These are phyloP conservation scores for Geotrichum candidum DNA, from an alignment of 1,139 yeast genomes.

Conservation along the genomic window DNA sequence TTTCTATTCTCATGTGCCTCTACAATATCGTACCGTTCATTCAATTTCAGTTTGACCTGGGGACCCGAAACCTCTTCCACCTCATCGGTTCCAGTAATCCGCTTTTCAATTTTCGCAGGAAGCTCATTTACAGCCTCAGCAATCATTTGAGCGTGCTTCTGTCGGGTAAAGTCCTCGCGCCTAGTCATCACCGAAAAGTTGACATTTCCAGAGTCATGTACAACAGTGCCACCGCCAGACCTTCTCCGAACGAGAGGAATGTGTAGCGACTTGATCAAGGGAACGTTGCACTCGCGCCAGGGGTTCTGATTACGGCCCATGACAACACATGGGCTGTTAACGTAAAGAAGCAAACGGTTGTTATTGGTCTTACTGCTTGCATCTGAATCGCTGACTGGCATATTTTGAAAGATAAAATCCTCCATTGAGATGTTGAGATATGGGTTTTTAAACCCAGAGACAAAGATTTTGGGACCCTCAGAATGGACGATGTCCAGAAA, in stretches of 20 bases:
- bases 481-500: slow-evolving; percentile 8
- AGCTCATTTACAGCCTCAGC: slow-evolving; percentile 45
- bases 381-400: slow-evolving; percentile 41
- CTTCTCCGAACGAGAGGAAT: slow-evolving; percentile 73
- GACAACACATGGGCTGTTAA: slow-evolving; percentile 79
- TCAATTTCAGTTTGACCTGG: slow-evolving; percentile 42
- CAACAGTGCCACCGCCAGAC: slow-evolving; percentile 97
- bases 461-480: slow-evolving; percentile 27
- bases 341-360: slow-evolving; percentile 64
- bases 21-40: slow-evolving; percentile 75
- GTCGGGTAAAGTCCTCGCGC: slow-evolving; percentile 60
- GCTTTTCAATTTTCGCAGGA: slow-evolving; percentile 16
- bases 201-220: slow-evolving; percentile 87
- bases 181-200: slow-evolving; percentile 80
- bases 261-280: slow-evolving; percentile 45
- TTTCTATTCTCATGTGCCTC: slow-evolving; percentile 43
- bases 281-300: slow-evolving; percentile 76
- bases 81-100: slow-evolving; percentile 1
- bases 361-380: slow-evolving; percentile 24
- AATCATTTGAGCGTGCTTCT: slow-evolving; percentile 52
- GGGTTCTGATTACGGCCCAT: slow-evolving; percentile 97
- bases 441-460: slow-evolving; percentile 58
- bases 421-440: slow-evolving; percentile 76
- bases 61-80: slow-evolving; percentile 26
- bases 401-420: slow-evolving; percentile 61